Base-by-base conservation (phyloP, 805 yeast species). In the Komagataella pastoris region DNA sequence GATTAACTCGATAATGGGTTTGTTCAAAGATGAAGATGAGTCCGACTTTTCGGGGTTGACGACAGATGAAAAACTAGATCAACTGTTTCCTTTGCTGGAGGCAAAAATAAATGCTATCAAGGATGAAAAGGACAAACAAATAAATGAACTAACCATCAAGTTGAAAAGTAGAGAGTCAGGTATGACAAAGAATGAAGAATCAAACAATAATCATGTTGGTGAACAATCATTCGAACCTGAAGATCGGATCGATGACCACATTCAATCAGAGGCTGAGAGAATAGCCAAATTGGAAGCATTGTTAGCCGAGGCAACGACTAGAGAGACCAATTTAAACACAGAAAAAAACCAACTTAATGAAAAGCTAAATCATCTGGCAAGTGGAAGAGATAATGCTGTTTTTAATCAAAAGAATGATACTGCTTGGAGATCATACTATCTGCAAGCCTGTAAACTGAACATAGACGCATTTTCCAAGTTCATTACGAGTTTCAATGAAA, bases 401-500 rank as follows among this genome's bases (percentile, higher is more conserved):
- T 18, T 21, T 10, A 21, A 47, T 12, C 40, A 30, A 30, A 30
- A 30, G 14, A 10, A 30, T 8, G 40, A 30, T 2, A 30, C n/a
- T 30, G 23, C 7, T 47, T 47, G 49, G 36, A 47, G 17, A 10
- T 18, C 17, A 5, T 6, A 47, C 10, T 47, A 19, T 47, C 30
- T 19, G 17, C 17, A 47, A 18, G 21, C 17, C 36, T 62, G 70
- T 12, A 63, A 61, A 3, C 56, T 66, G 7, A 79, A 77, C 52
- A 60, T 77, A 2, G 63, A 68, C 4, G 76, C 75, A 54, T 72
- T 80, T 47, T 71, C 75, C 12, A 77, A 71, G 54, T 60, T 80
- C n/a, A 66, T 81, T 46, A 65, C 67, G 17, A 69, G 77, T 1
- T 73, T 81, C 52, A 72, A 75, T 45, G 73, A 75, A 55, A 72